Conservation (phyloP, 768 basidiomycete genomes). For the Pilatotrama ljubarskyi region DNA sequence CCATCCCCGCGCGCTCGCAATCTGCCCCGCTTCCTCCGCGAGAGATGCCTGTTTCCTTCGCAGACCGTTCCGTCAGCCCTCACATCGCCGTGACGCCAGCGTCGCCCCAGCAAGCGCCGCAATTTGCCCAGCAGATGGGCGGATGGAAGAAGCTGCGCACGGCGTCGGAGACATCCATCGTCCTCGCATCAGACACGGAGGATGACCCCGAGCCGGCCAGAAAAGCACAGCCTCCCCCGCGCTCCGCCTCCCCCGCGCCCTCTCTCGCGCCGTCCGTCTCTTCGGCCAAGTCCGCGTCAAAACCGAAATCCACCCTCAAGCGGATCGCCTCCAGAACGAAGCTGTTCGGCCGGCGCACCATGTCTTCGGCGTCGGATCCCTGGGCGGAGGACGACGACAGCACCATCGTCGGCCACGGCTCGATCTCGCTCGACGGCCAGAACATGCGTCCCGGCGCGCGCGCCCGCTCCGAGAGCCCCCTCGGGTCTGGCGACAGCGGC, state of each 20-base stretch:
- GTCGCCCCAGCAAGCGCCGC: not conserved
- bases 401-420: slow-evolving; percentile 7
- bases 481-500: not conserved
- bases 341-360: slow-evolving; percentile 19
- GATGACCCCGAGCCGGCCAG: not conserved
- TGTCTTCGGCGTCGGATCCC: slow-evolving; percentile 14
- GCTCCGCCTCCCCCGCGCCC: slow-evolving; percentile 8
- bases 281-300: not conserved
- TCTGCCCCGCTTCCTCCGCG: slow-evolving; percentile 2
- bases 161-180: slow-evolving; percentile 15
- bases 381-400: slow-evolving; percentile 9
- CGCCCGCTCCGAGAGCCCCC: slow-evolving; percentile 7
- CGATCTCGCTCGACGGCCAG: slow-evolving; percentile 4
- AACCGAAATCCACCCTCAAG: slow-evolving; percentile 3
- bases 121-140: not conserved
- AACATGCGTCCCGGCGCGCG: not conserved
- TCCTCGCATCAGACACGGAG: not conserved
- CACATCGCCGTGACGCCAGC: slow-evolving; percentile 21
- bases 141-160: not conserved
- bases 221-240: not conserved
- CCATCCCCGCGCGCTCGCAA: slow-evolving; percentile 14
- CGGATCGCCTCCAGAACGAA: slow-evolving; percentile 16
- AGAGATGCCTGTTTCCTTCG: not conserved
- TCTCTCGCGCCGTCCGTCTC: slow-evolving; percentile 9
- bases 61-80: slow-evolving; percentile 4